Evolutionary conservation across 495 filamentous ascomycete genomes (phyloP).

Genomic region (Aspergillus biplanus): DNA sequence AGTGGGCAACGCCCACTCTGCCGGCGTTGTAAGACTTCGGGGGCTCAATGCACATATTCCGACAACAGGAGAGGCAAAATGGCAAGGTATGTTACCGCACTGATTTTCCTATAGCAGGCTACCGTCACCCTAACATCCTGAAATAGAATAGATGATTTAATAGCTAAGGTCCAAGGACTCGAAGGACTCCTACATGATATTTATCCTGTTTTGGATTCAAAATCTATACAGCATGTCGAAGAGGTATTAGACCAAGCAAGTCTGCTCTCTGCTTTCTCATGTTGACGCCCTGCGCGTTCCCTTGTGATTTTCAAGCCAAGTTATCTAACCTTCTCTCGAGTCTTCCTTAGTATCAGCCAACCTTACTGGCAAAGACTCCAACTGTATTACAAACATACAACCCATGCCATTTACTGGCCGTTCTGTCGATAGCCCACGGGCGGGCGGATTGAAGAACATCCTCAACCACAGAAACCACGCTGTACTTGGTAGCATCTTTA

Average conservation of each 20-base stretch:
- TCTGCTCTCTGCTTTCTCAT: constrained; percentile 15
- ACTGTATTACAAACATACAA: constrained; percentile 49
- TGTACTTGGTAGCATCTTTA: constrained; percentile 42
- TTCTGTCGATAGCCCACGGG: constrained; percentile 64
- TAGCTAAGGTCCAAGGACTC: constrained; percentile 35
- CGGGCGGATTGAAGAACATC: constrained; percentile 51
- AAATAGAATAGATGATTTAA: constrained; percentile 47
- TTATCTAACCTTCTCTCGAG: constrained; percentile 31
- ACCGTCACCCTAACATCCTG: too few relatives aligned
- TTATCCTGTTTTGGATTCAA: constrained; percentile 36
- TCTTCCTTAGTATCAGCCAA: constrained; percentile 56
- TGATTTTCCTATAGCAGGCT: constrained; percentile 23
- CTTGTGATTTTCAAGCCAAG: too few relatives aligned
- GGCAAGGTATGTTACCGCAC: constrained; percentile 50
- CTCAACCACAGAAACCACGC: constrained; percentile 24
- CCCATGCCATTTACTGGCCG: constrained; percentile 65
- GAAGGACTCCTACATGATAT: constrained; percentile 44
- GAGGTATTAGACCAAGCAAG: constrained; percentile 39
- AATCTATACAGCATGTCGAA: constrained; percentile 40
- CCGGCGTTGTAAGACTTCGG: constrained; percentile 58
- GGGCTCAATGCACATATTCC: constrained; percentile 54
- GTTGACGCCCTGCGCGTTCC: constrained; percentile 21
- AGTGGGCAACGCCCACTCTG: constrained; percentile 60
- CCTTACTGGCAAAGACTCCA: constrained; percentile 61
- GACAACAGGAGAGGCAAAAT: constrained; percentile 63